phyloP scores from a whole-genome alignment of 352 stramenopile genomes.

The Aphanomyces astaci region DNA sequence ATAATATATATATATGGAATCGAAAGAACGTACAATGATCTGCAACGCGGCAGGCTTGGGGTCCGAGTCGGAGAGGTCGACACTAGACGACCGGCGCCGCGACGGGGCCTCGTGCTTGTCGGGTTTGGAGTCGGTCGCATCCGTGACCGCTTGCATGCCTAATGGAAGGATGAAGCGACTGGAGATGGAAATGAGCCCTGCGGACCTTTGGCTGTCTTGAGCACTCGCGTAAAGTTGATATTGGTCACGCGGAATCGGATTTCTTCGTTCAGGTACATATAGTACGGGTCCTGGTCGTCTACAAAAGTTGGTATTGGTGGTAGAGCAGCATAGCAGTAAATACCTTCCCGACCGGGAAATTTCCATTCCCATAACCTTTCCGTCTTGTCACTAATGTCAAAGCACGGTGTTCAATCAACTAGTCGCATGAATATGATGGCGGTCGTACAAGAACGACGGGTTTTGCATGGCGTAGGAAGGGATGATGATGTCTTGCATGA shows the following conservation, averaged over 20 bases:
- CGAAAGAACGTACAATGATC: slow-evolving; percentile 50
- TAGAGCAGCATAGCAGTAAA: no score
- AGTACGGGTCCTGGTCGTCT: slow-evolving; percentile 32
- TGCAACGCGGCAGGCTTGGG: slow-evolving; percentile 75
- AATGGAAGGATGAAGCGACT: neutral
- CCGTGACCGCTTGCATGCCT: slow-evolving; percentile 78
- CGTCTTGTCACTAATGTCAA: slow-evolving; percentile 43
- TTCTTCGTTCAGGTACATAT: slow-evolving; percentile 84
- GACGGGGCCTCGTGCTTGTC: slow-evolving; percentile 68
- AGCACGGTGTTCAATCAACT: no score
- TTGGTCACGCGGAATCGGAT: slow-evolving; percentile 82
- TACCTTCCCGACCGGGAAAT: slow-evolving; percentile 72
- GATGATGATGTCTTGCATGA: slow-evolving; percentile 87
- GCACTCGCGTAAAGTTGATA: slow-evolving; percentile 85
- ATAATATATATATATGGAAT: no score
- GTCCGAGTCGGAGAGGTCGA: slow-evolving; percentile 76
- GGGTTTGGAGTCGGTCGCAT: slow-evolving; percentile 57
- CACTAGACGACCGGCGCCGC: slow-evolving; percentile 67
- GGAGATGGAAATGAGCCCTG: neutral
- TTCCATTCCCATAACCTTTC: slow-evolving; percentile 83
- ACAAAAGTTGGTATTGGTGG: neutral
- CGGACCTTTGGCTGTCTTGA: slow-evolving; percentile 73
- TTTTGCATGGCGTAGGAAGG: slow-evolving; percentile 82
- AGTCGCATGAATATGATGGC: no score
- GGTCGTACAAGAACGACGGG: slow-evolving; percentile 75